Evolutionary conservation across 805 yeast genomes (phyloP).

Genomic region (Yarrowia sp.): DNA sequence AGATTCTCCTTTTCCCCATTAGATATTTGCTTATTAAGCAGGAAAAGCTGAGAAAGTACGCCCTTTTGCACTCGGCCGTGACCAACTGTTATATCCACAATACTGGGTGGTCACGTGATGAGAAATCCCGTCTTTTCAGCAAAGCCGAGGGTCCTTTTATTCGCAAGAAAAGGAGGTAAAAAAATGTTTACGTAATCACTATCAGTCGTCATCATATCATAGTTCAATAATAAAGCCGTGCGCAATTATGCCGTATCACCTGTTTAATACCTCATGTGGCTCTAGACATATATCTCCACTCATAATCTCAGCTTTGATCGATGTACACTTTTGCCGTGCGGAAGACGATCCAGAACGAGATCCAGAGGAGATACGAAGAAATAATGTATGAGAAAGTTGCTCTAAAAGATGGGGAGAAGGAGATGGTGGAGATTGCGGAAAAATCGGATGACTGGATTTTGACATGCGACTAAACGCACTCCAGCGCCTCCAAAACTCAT

Average conservation of each 20-base stretch:
- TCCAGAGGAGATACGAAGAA: neutral
- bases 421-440: no score
- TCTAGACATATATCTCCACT: constrained; percentile 3
- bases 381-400: no score
- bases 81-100: neutral
- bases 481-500: no score
- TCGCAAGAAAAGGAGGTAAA: neutral
- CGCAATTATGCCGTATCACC: neutral
- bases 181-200: neutral
- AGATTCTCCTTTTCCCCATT: neutral
- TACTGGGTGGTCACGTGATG: neutral
- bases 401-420: no score
- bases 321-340: neutral
- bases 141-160: constrained; percentile 18
- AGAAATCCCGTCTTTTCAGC: neutral
- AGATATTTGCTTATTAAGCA: constrained; percentile 8
- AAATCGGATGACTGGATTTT: no score
- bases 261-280: neutral
- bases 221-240: neutral
- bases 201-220: no score
- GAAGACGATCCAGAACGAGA: neutral
- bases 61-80: constrained; percentile 14
- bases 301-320: neutral
- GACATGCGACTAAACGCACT: no score
- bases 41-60: constrained; percentile 8